Evolutionary conservation across 148 eudicot genomes (phyloP).

Genomic region (Polygonum maritimum): DNA sequence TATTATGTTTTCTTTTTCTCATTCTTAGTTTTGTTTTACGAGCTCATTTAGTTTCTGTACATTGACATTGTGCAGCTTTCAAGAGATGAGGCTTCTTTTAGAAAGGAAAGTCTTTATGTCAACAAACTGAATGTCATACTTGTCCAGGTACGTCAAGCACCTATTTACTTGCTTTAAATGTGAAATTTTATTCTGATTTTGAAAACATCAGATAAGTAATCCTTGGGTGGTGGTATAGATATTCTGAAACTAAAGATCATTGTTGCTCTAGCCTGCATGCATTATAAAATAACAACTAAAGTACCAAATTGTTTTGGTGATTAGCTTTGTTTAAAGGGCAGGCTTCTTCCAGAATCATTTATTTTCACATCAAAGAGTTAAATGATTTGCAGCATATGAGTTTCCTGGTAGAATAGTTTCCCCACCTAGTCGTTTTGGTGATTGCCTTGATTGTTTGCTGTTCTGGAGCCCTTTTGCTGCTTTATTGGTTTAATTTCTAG

Average conservation of each 20-base stretch:
- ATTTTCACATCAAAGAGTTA: background rate
- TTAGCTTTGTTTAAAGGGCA: background rate
- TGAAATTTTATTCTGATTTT: background rate
- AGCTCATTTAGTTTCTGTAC: background rate
- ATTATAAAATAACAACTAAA: background rate
- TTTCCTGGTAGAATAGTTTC: background rate
- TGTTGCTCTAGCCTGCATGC: background rate
- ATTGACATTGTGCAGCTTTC: slow-evolving; percentile 46
- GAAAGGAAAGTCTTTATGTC: slow-evolving; percentile 89
- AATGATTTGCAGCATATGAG: background rate
- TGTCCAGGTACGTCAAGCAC: slow-evolving; percentile 29
- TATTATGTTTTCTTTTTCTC: background rate
- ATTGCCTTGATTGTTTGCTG: background rate
- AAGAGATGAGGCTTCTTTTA: slow-evolving; percentile 74
- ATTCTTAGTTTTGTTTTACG: background rate
- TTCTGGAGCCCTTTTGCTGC: background rate
- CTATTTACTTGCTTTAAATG: background rate
- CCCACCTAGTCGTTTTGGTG: background rate
- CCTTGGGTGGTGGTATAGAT: background rate
- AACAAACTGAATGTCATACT: slow-evolving; percentile 84
- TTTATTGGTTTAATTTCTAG: background rate
- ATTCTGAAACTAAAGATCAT: background rate
- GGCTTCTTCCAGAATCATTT: background rate
- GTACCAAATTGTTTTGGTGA: background rate
- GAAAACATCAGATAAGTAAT: background rate